Evolutionary conservation across 352 stramenopile genomes (phyloP).

Genomic region (Pythium apleroticum): DNA sequence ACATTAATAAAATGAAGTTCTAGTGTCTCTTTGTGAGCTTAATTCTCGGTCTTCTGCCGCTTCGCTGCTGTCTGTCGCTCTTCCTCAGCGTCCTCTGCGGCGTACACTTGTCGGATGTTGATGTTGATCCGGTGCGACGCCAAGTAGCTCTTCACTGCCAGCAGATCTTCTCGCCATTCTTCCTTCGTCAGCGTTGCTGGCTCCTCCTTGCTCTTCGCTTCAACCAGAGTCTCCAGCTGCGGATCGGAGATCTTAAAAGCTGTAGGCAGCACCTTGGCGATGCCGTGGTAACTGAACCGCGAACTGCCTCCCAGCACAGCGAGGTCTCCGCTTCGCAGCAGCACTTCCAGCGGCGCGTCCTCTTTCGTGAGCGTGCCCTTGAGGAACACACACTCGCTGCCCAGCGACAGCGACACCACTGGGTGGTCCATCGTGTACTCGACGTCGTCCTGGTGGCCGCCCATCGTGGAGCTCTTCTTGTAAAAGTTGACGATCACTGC

Average conservation of each 20-base stretch:
- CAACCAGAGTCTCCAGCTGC: conserved; percentile 30
- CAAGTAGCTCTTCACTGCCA: conserved; percentile 52
- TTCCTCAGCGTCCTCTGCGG: neutral
- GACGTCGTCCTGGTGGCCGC: conserved; percentile 81
- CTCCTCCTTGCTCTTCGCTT: conserved; percentile 2
- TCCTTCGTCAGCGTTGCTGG: conserved; percentile 6
- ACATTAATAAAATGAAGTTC: neutral
- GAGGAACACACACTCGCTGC: conserved; percentile 72
- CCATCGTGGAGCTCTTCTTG: conserved; percentile 75
- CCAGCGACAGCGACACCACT: conserved; percentile 77
- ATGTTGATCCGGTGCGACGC: conserved; percentile 73
- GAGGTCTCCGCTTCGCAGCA: conserved; percentile 73
- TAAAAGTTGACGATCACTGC: conserved; percentile 87
- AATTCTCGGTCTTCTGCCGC: neutral
- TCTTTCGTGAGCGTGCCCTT: conserved; percentile 70
- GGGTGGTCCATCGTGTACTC: conserved; percentile 83
- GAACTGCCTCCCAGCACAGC: conserved; percentile 61
- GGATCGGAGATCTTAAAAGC: conserved; percentile 33
- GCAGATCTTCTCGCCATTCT: conserved; percentile 33
- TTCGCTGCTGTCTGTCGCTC: neutral
- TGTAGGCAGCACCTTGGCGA: conserved; percentile 58
- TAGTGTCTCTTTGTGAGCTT: neutral
- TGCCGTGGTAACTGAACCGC: conserved; percentile 69
- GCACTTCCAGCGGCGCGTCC: conserved; percentile 50
- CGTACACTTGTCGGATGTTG: conserved; percentile 78